These are phyloP conservation scores for Ceratobasidium papillatum DNA, from an alignment of 1,284 basidiomycete genomes.

Conservation along the genomic window DNA sequence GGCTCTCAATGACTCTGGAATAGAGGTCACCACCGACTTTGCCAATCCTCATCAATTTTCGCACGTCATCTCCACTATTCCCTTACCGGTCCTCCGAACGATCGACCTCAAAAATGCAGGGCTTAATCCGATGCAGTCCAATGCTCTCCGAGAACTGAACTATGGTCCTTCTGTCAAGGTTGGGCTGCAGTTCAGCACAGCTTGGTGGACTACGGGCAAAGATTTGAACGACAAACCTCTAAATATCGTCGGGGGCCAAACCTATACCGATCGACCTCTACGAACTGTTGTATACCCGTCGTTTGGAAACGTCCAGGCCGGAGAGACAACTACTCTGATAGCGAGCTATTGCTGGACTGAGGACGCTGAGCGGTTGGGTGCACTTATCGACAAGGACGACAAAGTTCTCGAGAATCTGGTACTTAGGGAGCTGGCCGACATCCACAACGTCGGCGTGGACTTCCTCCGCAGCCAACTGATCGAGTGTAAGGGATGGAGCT, in stretches of 20 bases:
- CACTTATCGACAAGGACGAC: constrained; percentile 4
- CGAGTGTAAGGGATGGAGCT: neutral
- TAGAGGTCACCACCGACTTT: neutral
- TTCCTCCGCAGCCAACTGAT: neutral
- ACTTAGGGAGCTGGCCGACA: neutral
- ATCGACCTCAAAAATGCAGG: constrained; percentile 48
- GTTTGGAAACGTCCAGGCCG: neutral
- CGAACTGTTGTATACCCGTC: constrained; percentile 8
- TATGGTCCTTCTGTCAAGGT: constrained; percentile 51
- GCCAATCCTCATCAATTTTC: constrained; percentile 42
- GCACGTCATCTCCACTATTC: constrained; percentile 51
- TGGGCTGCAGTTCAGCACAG: constrained; percentile 52
- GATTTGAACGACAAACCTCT: neutral
- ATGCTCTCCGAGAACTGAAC: constrained; percentile 48
- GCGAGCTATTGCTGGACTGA: constrained; percentile 20
- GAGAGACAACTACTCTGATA: neutral
- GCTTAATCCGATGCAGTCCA: constrained; percentile 46
- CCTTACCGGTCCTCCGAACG: constrained; percentile 48
- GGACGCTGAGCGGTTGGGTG: neutral
- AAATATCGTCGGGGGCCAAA: neutral
- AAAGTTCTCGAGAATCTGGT: neutral
- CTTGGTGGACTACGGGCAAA: constrained; percentile 51
- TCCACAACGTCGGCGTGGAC: neutral
- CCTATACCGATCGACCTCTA: constrained; percentile 49
- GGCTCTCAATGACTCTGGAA: neutral